Evolutionary conservation across 2,329 filamentous ascomycete species (phyloP).

Genomic region (Lasiodiplodia sp.): DNA sequence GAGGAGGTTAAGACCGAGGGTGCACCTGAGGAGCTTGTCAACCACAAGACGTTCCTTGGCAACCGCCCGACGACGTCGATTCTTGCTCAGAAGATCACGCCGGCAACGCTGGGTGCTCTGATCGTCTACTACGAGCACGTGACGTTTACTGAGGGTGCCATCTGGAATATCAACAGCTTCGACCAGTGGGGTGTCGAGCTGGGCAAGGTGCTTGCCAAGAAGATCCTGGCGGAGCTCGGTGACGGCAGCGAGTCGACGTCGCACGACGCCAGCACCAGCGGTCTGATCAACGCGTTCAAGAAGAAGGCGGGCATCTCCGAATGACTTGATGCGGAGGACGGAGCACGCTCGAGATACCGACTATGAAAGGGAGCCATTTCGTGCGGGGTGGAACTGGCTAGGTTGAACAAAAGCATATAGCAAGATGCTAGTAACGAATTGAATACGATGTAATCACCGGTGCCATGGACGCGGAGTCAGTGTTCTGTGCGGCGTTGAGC

Average conservation of each 20-base stretch:
- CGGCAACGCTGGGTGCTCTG: slow-evolving; percentile 88
- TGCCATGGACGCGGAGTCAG: not conserved
- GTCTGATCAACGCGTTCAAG: slow-evolving; percentile 93
- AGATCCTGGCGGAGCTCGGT: slow-evolving; percentile 76
- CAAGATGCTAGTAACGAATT: slow-evolving; percentile 21
- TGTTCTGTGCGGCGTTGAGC: not conserved
- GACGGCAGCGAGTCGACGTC: slow-evolving; percentile 71
- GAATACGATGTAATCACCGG: slow-evolving; percentile 6
- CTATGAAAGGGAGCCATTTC: slow-evolving; percentile 13
- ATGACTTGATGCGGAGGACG: slow-evolving; percentile 21
- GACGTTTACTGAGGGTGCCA: slow-evolving; percentile 94
- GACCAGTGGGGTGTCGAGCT: slow-evolving; percentile 99
- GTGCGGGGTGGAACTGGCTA: not conserved
- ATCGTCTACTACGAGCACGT: slow-evolving; percentile 99
- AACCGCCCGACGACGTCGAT: slow-evolving; percentile 98
- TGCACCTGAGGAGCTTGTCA: slow-evolving; percentile 75
- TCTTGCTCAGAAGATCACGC: slow-evolving; percentile 90
- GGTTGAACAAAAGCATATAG: slow-evolving; percentile 26
- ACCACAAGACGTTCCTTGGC: slow-evolving; percentile 99
- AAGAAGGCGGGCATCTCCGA: slow-evolving; percentile 63
- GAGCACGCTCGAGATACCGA: slow-evolving; percentile 12
- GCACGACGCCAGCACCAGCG: slow-evolving; percentile 88
- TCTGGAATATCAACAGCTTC: slow-evolving; percentile 99
- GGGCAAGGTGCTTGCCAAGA: slow-evolving; percentile 90
- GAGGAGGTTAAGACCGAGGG: slow-evolving; percentile 81